These are phyloP conservation scores for Dryadomyces quercivorus DNA, from an alignment of 2,329 filamentous ascomycete species.

Conservation along the genomic window DNA sequence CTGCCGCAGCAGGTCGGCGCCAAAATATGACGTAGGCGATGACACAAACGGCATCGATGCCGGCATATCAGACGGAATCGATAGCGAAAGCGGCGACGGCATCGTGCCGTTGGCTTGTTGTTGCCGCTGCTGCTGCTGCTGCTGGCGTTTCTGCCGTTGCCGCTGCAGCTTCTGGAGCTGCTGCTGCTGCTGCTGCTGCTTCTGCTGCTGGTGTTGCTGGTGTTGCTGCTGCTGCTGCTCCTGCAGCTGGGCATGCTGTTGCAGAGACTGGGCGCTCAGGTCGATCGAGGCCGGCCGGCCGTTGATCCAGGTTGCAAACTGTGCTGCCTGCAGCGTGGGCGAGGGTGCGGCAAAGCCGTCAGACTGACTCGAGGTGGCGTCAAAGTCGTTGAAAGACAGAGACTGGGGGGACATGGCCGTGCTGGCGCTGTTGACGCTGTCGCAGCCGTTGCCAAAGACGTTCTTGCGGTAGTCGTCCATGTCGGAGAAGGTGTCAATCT, in stretches of 20 bases:
- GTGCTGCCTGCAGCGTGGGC: conserved; percentile 17
- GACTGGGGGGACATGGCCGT: conserved; percentile 43
- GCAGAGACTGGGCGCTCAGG: conserved; percentile 28
- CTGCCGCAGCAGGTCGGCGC: conserved; percentile 35
- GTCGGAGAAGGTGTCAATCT: conserved; percentile 43
- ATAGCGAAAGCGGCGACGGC: conserved; percentile 1
- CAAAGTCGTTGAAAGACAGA: conserved; percentile 33
- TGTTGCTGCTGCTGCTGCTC: conserved; percentile 1
- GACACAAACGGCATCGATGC: conserved; percentile 5
- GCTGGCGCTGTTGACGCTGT: conserved; percentile 19
- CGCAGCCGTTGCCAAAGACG: conserved; percentile 27
- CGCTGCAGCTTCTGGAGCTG: background rate
- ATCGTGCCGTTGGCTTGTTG: background rate
- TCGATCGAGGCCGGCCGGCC: conserved; percentile 22
- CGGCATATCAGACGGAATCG: conserved; percentile 2
- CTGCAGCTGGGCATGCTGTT: conserved; percentile 16
- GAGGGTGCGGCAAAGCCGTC: conserved; percentile 13
- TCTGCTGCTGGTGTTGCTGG: background rate
- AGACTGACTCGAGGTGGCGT: conserved; percentile 16
- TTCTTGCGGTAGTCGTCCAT: conserved; percentile 36
- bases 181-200: background rate
- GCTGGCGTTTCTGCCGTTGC: background rate
- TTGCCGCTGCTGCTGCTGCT: background rate
- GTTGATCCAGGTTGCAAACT: conserved; percentile 21
- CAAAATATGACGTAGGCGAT: conserved; percentile 19